Conservation (phyloP, 2,329 filamentous ascomycete genomes). For the Trichophyton simii region DNA sequence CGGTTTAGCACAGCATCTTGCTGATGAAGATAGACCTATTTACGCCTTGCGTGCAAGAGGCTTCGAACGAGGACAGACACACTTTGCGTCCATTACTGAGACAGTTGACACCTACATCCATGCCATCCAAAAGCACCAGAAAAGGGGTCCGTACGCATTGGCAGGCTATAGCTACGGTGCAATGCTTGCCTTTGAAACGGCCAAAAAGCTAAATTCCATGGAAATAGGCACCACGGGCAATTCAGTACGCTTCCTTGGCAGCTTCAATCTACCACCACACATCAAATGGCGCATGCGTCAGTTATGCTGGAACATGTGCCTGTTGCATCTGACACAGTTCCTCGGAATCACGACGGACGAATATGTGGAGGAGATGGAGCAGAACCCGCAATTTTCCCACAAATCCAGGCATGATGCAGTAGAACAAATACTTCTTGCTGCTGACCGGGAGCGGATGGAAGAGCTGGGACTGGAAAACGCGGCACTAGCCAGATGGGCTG, state of each 20-base stretch:
- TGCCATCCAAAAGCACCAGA: conserved; percentile 34
- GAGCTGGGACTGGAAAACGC: neutral
- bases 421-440: conserved; percentile 9
- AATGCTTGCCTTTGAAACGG: conserved; percentile 41
- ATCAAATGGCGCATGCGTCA: conserved; percentile 34
- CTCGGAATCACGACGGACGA: conserved; percentile 29
- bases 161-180: conserved; percentile 42
- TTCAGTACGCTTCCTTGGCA: conserved; percentile 34
- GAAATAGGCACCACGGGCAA: conserved; percentile 3
- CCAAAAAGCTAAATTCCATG: conserved; percentile 30
- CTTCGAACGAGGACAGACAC: conserved; percentile 28
- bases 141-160: conserved; percentile 40
- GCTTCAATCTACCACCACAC: conserved; percentile 39
- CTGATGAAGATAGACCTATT: conserved; percentile 29
- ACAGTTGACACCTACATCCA: conserved; percentile 29
- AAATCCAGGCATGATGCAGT: neutral
- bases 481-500: neutral
- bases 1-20: conserved; percentile 21
- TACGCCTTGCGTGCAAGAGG: conserved; percentile 37
- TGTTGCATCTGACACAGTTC: conserved; percentile 33
- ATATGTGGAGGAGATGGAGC: conserved; percentile 14
- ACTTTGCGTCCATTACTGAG: conserved; percentile 31
- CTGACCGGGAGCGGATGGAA: conserved; percentile 7
- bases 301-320: conserved; percentile 28
- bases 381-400: neutral